phyloP scores from a whole-genome alignment of 169 alveolate genomes.

The Babesia ovata region DNA sequence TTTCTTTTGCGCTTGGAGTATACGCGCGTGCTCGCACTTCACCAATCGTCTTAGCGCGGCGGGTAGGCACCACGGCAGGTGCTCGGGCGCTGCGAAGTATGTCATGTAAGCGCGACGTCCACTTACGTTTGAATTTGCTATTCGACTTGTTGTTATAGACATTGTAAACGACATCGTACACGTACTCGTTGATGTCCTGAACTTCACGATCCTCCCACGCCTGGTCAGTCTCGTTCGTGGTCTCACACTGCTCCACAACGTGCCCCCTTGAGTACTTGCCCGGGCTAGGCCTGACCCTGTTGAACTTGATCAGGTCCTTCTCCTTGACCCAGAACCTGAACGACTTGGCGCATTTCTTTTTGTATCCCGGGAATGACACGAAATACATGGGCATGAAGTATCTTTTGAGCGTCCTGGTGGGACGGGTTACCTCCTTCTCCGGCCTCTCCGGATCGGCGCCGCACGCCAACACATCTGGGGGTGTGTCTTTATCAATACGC shows the following conservation, averaged over 20 bases:
- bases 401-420: background rate
- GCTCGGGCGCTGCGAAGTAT: conserved; percentile 1
- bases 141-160: background rate
- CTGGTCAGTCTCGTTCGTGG: background rate
- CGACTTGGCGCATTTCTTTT: conserved; percentile 49
- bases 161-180: conserved; percentile 47
- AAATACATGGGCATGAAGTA: conserved; percentile 65
- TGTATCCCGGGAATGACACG: conserved; percentile 68
- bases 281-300: conserved; percentile 9
- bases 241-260: background rate
- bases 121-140: conserved; percentile 18
- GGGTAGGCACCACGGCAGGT: conserved; percentile 60
- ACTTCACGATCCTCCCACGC: conserved; percentile 46
- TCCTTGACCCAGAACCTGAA: conserved; percentile 72
- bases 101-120: background rate
- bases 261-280: background rate
- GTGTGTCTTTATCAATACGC: conserved; percentile 9
- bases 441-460: background rate
- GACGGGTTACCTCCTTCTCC: background rate
- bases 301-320: conserved; percentile 61
- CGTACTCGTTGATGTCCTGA: conserved; percentile 54
- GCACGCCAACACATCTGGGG: conserved; percentile 12
- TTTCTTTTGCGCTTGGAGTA: background rate
- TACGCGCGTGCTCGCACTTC: conserved; percentile 5
- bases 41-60: conserved; percentile 22